Conservation (phyloP, 1,139 yeast species). For the Pichia sp. region DNA sequence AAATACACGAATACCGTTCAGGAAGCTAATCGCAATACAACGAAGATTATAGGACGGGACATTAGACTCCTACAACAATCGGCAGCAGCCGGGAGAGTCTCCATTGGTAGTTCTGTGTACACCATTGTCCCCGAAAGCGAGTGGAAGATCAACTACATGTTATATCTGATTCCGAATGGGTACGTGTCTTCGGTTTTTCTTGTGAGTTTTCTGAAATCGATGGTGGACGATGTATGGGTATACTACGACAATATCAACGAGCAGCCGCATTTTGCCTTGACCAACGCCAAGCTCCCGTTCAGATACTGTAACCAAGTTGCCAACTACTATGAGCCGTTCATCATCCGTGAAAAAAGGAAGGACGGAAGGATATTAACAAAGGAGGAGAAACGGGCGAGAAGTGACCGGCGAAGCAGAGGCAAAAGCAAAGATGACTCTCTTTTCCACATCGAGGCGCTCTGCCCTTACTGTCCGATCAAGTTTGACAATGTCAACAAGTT, state of each 20-base stretch:
- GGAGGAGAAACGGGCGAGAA: background rate
- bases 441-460: conserved; percentile 27
- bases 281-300: conserved; percentile 16
- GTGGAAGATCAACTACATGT: conserved; percentile 5
- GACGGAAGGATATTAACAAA: conserved; percentile 4
- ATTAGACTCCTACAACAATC: background rate
- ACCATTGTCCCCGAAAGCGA: background rate
- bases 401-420: background rate
- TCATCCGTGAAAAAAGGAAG: conserved; percentile 22
- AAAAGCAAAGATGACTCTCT: conserved; percentile 14
- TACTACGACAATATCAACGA: conserved; percentile 11
- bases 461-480: conserved; percentile 28
- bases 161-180: conserved; percentile 9
- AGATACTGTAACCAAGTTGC: conserved; percentile 19
- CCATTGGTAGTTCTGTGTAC: background rate
- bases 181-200: background rate
- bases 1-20: background rate
- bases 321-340: conserved; percentile 28
- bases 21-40: background rate
- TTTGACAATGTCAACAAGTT: conserved; percentile 3
- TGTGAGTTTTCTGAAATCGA: background rate
- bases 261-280: conserved; percentile 8
- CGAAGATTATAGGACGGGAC: background rate
- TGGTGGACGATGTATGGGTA: conserved; percentile 4
- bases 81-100: background rate